Evolutionary conservation across 225 moss, liverwort and hornwort species (phyloP).

Genomic region (Polytrichum commune): DNA sequence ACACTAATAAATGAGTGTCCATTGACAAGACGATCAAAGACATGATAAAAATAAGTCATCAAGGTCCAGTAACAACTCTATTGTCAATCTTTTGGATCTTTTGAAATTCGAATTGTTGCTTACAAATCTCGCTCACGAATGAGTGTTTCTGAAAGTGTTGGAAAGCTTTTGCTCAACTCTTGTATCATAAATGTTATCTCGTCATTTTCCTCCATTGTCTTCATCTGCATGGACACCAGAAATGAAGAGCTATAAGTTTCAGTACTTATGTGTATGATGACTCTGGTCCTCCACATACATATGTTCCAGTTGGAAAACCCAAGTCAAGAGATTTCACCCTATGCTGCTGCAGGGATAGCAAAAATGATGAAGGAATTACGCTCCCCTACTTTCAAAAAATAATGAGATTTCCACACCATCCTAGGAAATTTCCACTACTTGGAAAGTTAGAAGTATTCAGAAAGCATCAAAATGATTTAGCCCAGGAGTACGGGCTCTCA

Average conservation of each 20-base stretch:
- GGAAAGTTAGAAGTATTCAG: neutral
- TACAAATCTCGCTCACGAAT: conserved; percentile 76
- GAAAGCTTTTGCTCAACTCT: conserved; percentile 64
- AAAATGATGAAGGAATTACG: neutral
- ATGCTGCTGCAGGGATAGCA: neutral
- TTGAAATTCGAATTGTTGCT: conserved; percentile 18
- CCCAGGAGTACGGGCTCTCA: too few relatives aligned
- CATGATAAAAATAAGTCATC: neutral
- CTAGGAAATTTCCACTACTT: neutral
- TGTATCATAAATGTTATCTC: conserved; percentile 64
- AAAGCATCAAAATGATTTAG: neutral
- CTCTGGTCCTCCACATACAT: neutral
- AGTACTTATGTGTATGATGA: too few relatives aligned
- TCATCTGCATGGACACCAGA: conserved; percentile 33
- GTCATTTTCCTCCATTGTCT: conserved; percentile 64
- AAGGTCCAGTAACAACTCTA: neutral
- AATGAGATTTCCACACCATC: neutral
- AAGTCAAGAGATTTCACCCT: neutral
- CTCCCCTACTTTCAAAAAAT: neutral
- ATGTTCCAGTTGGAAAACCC: neutral
- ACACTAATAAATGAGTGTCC: neutral
- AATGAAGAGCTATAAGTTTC: too few relatives aligned
- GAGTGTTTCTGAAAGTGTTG: conserved; percentile 63
- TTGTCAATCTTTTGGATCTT: neutral
- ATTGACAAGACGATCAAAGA: neutral